Conservation (phyloP, 805 yeast genomes). For the Ogataea degrootiae region DNA sequence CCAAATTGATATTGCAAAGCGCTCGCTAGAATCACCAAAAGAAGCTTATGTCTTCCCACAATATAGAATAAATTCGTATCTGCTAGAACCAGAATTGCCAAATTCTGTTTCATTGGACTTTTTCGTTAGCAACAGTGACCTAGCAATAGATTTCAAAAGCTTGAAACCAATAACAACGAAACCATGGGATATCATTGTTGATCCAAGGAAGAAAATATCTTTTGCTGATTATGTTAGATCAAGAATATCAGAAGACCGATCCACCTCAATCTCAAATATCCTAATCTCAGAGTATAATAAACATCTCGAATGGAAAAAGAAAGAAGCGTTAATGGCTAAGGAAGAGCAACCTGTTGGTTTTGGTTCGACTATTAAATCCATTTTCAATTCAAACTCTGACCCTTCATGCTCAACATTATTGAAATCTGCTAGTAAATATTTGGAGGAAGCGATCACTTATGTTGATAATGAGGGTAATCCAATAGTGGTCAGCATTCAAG, state of each 20-base stretch:
- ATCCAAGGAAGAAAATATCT: slow-evolving; percentile 38
- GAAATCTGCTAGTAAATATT: slow-evolving; percentile 43
- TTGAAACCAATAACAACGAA: slow-evolving; percentile 43
- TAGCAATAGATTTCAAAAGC: slow-evolving; percentile 54
- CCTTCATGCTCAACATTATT: slow-evolving; percentile 31
- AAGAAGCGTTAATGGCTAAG: slow-evolving; percentile 4
- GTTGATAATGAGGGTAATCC: slow-evolving; percentile 32
- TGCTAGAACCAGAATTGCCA: slow-evolving; percentile 46
- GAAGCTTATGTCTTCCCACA: slow-evolving; percentile 55
- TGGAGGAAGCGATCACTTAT: slow-evolving; percentile 61
- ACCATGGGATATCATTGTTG: slow-evolving; percentile 61
- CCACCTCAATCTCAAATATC: slow-evolving; percentile 34
- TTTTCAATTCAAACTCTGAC: slow-evolving; percentile 20
- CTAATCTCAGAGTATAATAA: slow-evolving; percentile 36
- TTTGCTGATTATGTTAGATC: slow-evolving; percentile 56
- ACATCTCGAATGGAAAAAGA: slow-evolving; percentile 27
- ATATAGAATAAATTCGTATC: slow-evolving; percentile 34
- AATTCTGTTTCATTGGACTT: slow-evolving; percentile 49
- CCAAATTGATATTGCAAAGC: slow-evolving; percentile 32
- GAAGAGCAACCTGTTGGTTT: slow-evolving; percentile 8
- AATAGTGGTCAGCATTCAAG: slow-evolving; percentile 55
- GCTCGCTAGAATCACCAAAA: slow-evolving; percentile 46
- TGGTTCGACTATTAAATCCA: slow-evolving; percentile 19
- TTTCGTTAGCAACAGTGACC: slow-evolving; percentile 55
- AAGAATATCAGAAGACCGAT: slow-evolving; percentile 44